phyloP scores from a whole-genome alignment of 139 green algal genomes.

The Coelastrella sp. region DNA sequence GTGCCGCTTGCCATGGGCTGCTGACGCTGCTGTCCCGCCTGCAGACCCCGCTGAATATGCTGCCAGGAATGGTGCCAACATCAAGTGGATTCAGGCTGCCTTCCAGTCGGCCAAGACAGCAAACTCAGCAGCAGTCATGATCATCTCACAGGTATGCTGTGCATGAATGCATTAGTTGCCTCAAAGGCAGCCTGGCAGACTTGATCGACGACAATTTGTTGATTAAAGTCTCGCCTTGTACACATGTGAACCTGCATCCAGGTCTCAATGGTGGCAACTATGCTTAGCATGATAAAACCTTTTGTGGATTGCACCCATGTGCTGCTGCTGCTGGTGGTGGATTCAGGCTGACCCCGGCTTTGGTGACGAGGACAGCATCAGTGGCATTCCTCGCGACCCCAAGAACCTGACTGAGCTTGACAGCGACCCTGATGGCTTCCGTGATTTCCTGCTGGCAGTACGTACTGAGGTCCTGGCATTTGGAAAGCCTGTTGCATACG shows the following conservation, averaged over 20 bases:
- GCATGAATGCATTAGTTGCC: too few species aligned
- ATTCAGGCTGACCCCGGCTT: neutral
- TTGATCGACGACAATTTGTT: too few species aligned
- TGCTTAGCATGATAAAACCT: too few species aligned
- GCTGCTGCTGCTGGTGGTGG: too few species aligned
- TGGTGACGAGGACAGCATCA: neutral
- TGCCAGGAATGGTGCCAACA: constrained; percentile 29
- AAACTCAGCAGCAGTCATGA: constrained; percentile 11
- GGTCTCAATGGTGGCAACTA: too few species aligned
- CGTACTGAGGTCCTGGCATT: neutral
- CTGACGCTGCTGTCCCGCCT: too few species aligned
- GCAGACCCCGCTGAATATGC: neutral
- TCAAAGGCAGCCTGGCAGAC: too few species aligned
- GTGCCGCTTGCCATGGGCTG: too few species aligned
- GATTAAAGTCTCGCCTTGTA: too few species aligned
- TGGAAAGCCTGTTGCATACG: constrained; percentile 13
- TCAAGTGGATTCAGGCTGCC: constrained; percentile 8
- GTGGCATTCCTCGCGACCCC: neutral
- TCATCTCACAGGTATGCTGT: neutral
- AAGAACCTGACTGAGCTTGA: neutral
- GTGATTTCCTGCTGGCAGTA: neutral
- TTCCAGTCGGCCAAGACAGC: neutral
- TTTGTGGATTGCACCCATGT: too few species aligned
- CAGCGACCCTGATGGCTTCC: constrained; percentile 5
- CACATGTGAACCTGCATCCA: too few species aligned